Evolutionary conservation across 164 flowering plant species (phyloP), one percentile per base, ranked within the genome.

Genomic region (Tinospora cordifolia): DNA sequence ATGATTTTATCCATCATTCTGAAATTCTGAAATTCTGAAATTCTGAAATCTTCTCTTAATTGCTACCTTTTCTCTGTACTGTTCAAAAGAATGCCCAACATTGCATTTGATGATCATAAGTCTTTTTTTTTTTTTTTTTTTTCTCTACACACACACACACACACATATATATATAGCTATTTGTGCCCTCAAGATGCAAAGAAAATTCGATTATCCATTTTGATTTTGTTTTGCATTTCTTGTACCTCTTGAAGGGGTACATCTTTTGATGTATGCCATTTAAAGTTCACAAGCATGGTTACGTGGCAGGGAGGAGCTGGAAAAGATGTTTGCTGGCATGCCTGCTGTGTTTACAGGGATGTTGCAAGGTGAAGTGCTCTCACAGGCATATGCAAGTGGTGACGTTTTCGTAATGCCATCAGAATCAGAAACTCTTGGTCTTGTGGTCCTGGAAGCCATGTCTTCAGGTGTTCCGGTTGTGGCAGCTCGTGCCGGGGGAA

Each of bases 311-410:
- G 84, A 65, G 71, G 99, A 94, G 73, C 86, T 94, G 41, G 96
- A 94, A 70, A 81, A 83, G 58, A 74, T 94, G 84, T 94, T 94
- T 73, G 0, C 82, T 2, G 93, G 93, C 76, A 92, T 92, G 97
- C 96, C 99, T 47, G 97, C 88, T 25, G 97, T 92, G 44, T 94
- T 94, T 79, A 94, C 95, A 0, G 99, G 99, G 39, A 92, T 85
- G 90, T 69, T 94, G 69, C 86, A 74, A 74, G 97, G 99, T 4
- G 97, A 94, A 76, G 97, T 90, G 78, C 92, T 92, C 54, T 94
- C 99, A 27, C 91, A 90, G 75, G 97, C 99, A 65, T 94, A 94
- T 69, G 99, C 99, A 15, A 94, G 99, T 74, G 97, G 99, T 36
- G 99, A 94, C 67, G 88, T 94, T 15, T 94, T 94, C 67, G 72